These are phyloP conservation scores for Paramecium pentaurelia DNA, from an alignment of 73 alveolate genomes.

Conservation along the genomic window DNA sequence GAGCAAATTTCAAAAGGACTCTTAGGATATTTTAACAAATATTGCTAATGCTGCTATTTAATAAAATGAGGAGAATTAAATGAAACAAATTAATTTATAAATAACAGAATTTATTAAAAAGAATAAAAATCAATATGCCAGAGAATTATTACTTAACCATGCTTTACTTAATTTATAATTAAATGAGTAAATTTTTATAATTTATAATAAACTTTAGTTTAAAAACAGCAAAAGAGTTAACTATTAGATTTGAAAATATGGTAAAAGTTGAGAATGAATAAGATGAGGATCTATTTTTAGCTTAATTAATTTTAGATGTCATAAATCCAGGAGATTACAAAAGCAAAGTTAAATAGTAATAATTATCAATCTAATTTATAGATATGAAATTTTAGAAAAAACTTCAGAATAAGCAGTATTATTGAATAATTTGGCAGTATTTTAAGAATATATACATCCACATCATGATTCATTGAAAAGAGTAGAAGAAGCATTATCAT, in stretches of 20 bases:
- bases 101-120: not conserved
- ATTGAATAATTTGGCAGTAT: slow-evolving; percentile 1
- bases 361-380: not conserved
- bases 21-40: slow-evolving; percentile 3
- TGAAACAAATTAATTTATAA: not conserved
- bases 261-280: slow-evolving; percentile 10
- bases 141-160: slow-evolving; percentile 41
- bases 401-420: not conserved
- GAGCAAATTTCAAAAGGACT: not conserved
- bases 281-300: slow-evolving; percentile 18
- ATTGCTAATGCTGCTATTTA: not conserved
- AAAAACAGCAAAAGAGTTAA: not conserved
- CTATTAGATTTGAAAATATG: slow-evolving; percentile 39
- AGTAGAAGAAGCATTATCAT: slow-evolving; percentile 52
- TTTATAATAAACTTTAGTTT: not conserved
- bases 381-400: slow-evolving; percentile 32
- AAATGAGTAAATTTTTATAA: not conserved
- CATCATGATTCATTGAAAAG: slow-evolving; percentile 55
- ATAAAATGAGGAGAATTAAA: not conserved
- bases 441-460: not conserved
- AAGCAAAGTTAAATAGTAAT: not conserved
- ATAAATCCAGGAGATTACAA: not conserved
- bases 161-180: not conserved
- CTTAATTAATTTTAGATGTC: not conserved
- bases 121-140: slow-evolving; percentile 7